Base-by-base conservation (phyloP, 345 rosid species). In the Corymbia maculata region DNA sequence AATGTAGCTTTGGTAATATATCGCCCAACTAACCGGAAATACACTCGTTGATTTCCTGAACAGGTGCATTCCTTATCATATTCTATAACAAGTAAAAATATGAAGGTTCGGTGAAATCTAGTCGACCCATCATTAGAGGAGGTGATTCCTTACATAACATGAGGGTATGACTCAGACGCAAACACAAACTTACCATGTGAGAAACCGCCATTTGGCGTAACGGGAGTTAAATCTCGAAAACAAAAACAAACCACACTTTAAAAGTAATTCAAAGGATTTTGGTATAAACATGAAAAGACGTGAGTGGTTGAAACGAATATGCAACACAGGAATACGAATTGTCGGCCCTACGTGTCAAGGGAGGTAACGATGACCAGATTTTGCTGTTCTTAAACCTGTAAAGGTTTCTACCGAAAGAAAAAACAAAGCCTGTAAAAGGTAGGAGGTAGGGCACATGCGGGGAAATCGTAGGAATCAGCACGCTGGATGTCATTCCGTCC, bases 61-160 rank as follows among this genome's bases (percentile, higher is more conserved):
- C 1, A 9, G 13, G 70, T 6, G 70, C 32, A 13, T 61, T 61
- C 70, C 32, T 61, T 12, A 32, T 61, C 70, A 28, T 61, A 32
- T 0, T 61, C 70, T 11, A 61, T 61, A 26, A 28, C 30, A 28
- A 61, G 13, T 2, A 61, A 61, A 51, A 26, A 1, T 64, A 64
- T 8, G 14, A 13, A n/a, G 70, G 9, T 64, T 16, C 17, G 0
- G 0, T n/a, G 36, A 64, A 64, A n/a, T 1, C 7, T 13, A 4
- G 1, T 17, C 17, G 2, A 1, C 70, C 6, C 70, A 28, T 28
- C 12, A 61, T 61, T 61, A 28, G 21, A 66, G 11, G 10, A 4
- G 44, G 10, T 9, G 9, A 8, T 16, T 68, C 45, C 4, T 16
- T 0, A 68, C 45, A 17, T 9, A 1, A 2, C 6, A 2, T 16